Evolutionary conservation across 305 asterid genomes (phyloP).

Genomic region (Petunia hybrid): DNA sequence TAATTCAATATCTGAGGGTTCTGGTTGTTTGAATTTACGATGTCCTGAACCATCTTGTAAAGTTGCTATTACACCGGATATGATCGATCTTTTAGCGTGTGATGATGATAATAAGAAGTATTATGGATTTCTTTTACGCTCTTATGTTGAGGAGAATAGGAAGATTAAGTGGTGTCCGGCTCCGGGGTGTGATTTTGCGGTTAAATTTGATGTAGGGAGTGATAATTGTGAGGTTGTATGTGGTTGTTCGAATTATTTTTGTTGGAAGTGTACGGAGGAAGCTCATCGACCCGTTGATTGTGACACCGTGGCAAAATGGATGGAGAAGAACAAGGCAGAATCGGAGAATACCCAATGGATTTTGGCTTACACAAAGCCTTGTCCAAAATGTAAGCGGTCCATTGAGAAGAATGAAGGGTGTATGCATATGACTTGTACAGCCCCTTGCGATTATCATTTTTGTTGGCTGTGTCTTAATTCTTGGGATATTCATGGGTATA

Average conservation of each 20-base stretch:
- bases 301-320: conserved; percentile 48
- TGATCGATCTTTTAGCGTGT: conserved; percentile 30
- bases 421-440: conserved; percentile 46
- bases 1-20: conserved; percentile 43
- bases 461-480: conserved; percentile 51
- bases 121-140: conserved; percentile 37
- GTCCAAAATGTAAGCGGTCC: conserved; percentile 49
- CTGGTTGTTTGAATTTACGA: conserved; percentile 43
- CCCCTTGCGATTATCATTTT: conserved; percentile 38
- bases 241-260: conserved; percentile 41
- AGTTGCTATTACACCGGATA: conserved; percentile 36
- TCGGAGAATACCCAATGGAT: conserved; percentile 47
- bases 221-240: conserved; percentile 46
- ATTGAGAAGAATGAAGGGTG: conserved; percentile 57
- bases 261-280: conserved; percentile 53
- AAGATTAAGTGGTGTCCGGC: conserved; percentile 56
- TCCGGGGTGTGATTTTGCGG: conserved; percentile 49
- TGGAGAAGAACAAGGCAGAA: conserved; percentile 41
- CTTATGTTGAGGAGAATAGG: conserved; percentile 37
- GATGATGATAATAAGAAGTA: conserved; percentile 38
- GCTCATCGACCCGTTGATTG: conserved; percentile 54
- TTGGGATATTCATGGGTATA: conserved; percentile 16
- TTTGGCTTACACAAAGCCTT: conserved; percentile 51
- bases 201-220: conserved; percentile 33
- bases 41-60: conserved; percentile 46